Base-by-base conservation (phyloP, 176 grass and related monocot species). In the Tillandsia leiboldiana region DNA sequence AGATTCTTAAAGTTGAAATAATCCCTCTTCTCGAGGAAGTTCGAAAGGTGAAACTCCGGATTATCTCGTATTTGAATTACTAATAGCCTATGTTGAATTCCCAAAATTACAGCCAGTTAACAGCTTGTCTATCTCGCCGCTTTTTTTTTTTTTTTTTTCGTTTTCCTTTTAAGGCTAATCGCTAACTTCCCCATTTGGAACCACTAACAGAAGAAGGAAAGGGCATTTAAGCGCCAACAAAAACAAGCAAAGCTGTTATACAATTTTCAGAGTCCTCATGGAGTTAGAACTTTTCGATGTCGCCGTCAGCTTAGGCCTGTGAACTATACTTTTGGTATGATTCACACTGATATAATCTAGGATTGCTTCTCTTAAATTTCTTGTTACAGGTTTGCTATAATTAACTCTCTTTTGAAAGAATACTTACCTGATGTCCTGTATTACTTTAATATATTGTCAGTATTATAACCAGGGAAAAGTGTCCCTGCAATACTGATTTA, bases 311-410 rank as follows among this genome's bases (percentile, higher is more conserved):
- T 82, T 26, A 86, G 77, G 28, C 83, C 73, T 68, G 82, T 92
- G 67, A 77, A 14, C 76, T 97, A 97, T 74, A 75, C 57, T 71
- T 97, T 82, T 33, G 70, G 93, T 97, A 89, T 83, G 87, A 63
- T 74, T 15, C 48, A 77, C 85, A 49, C 80, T 13, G 67, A 14
- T 76, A 58, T 9, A 26, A 11, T 50, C 64, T 83, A 52, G 10
- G 47, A 49, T 79, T 42, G 33, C 33, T 42, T 42, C 33, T 42
- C 33, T 6, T 42, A 42, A 42, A 42, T 42, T 42, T 42, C 33
- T 42, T 42, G 33, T 42, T 42, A 6, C 33, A 42, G 33, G 33
- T 42, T 42, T 42, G 33, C 33, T 42, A 42, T 42, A 42, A 42
- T 42, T 42, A 42, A 42, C 33, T 42, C 33, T 42, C 33, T 42